Percentiles rank a stretch among this genome's conserved stretches.
Evolutionary conservation across 306 rosid species (phyloP).

Genomic region (Albizia julibrissin): DNA sequence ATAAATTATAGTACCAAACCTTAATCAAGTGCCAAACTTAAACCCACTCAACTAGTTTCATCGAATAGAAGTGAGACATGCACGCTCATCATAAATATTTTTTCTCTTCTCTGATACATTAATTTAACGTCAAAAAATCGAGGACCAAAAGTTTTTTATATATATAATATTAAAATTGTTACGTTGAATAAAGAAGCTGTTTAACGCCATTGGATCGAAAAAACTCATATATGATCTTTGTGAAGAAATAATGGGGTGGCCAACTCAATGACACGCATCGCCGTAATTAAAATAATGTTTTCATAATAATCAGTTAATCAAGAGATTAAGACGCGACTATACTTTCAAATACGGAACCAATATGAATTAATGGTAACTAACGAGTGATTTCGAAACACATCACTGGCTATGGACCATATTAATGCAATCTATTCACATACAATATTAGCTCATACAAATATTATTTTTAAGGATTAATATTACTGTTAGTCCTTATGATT

Average conservation of each 20-base stretch:
- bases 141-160: conserved; percentile 35
- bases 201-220: conserved; percentile 10
- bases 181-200: background rate
- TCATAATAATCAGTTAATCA: background rate
- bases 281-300: background rate
- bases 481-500: too few species aligned
- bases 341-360: background rate
- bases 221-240: background rate
- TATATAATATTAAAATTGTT: background rate
- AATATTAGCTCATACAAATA: too few species aligned
- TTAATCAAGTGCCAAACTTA: background rate
- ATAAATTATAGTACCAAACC: background rate
- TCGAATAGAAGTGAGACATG: conserved; percentile 22
- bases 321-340: too few species aligned
- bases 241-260: conserved; percentile 4
- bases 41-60: conserved; percentile 9
- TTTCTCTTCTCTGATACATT: background rate
- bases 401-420: background rate
- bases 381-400: background rate
- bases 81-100: conserved; percentile 24
- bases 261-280: conserved; percentile 19
- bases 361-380: background rate
- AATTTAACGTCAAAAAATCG: conserved; percentile 13
- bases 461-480: too few species aligned
- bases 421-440: too few species aligned